Base-by-base conservation (phyloP, 352 stramenopile genomes). In the Globisporangium radiosum region DNA sequence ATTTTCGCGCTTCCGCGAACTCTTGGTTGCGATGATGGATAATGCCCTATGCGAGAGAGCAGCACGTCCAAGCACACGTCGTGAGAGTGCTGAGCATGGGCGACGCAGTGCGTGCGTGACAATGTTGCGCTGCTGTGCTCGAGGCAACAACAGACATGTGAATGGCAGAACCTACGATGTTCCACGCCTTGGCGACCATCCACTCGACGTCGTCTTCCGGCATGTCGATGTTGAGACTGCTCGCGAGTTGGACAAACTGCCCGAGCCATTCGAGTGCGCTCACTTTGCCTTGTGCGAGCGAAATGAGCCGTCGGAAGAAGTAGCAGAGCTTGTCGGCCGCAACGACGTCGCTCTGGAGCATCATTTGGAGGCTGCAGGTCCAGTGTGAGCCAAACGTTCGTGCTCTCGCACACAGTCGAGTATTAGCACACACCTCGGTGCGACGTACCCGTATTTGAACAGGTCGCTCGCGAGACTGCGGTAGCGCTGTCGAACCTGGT, bases 141-240 rank as follows among this genome's bases (percentile, higher is more conserved):
- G 0, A 14, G 5, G 36, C 48, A n/a, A 38, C 4, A 19, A 53
- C 37, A 1, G 15, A 36, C 37, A 59, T 7, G n/a, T 6, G 17
- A 15, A 43, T 17, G 56, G 51, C 0, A 56, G 1, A 14, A 73
- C 68, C 45, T 74, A 92, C 83, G 45, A 84, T 75, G 39, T 92
- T 92, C 83, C 83, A 92, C 3, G 76, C 68, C 57, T 87, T 90
- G n/a, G 61, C 68, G 33, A 88, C 65, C 42, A 92, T 80, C 81
- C 83, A 92, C 59, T 92, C 83, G 36, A 76, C 48, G 40, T 90
- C 81, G 37, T 72, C 37, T 9, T 79, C 75, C 47, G 70, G 56
- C 17, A 89, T 59, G 9, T 54, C 53, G 15, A 87, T 53, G 17
- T 79, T 61, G n/a, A 89, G 60, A 36, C 69, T 89, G 9, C 68